Base-by-base conservation (phyloP, 305 asterid genomes). In the Fraxinus latifolia region DNA sequence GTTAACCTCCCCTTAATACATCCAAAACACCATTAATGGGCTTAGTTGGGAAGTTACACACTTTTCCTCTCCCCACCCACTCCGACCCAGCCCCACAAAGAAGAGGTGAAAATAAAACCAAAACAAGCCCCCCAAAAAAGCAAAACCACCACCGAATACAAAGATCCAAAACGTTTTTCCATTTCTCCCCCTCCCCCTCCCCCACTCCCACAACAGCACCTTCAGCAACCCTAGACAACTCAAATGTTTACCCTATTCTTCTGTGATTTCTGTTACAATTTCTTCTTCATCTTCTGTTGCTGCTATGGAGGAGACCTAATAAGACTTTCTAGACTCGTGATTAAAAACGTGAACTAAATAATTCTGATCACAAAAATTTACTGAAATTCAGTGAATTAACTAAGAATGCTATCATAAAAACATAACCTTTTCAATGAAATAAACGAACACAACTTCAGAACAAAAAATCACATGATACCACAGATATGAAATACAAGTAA, bases 361-460 rank as follows among this genome's bases (percentile, higher is more conserved):
- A 79, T 2, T 65, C 82, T 60, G 84, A 81, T 83, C 84, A 76
- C 9, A 75, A 79, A 83, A 77, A 7, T 76, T 65, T 14, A 76
- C 79, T 76, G 68, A 79, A 78, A 81, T 50, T 73, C 80, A 82
- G 72, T 82, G 74, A 82, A 68, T 70, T 77, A 55, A 76, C 85
- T 78, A n/a, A 36, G 79, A 74, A 81, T 29, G 75, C 11, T 70
- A 21, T 68, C 81, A 74, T 76, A 62, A 77, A 12, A 77, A 60
- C 74, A n/a, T 71, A 82, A 14, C 11, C 73, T 42, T 74, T 62
- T 32, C 55, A 23, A 19, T 3, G 27, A 79, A 82, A 78, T 19
- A 74, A 67, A 27, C 53, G 11, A 17, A 60, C 31, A 11, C 31
- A 36, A 70, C 72, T 82, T 50, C 17, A 81, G 44, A 25, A 71